Base-by-base conservation (phyloP, 768 basidiomycete genomes). In the Phylloporus sp. region DNA sequence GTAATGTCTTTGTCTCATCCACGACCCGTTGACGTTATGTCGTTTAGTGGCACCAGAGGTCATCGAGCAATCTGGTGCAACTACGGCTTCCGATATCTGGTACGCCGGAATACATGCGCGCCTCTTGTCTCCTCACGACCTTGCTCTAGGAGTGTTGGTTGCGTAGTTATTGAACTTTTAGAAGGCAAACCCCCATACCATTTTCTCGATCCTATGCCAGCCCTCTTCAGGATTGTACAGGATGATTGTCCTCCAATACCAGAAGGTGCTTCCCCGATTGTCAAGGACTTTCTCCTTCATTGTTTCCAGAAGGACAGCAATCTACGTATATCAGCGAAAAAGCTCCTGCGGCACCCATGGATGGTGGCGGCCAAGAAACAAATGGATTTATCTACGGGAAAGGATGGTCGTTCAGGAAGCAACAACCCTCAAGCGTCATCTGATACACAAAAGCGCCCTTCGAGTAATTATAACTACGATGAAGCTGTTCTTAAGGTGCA, bases 261-360 rank as follows among this genome's bases (percentile, higher is more conserved):
- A 0, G 93, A 96, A 50, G 91, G 92, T 15, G 90, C 91, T 1
- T 92, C 90, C 9, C 90, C 93, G 0, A 87, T 94, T 50, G 94
- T 96, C 52, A 90, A 95, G 58, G 93, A 98, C 66, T 99, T 99
- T 59, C 74, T 98, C 13, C 88, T 90, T 57, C 92, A 96, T 49
- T 98, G 96, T 61, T 99, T 99, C 67, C 95, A 98, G 73, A 98
- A 98, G 68, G 95, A 98, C 61, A 82, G 82, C 53, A 95, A 97
- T 68, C 75, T 99, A 23, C 86, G 96, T 18, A 86, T 98, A 57
- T 86, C 89, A 1, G 96, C 95, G 6, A 88, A 87, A 69, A 97
- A 97, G 69, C 73, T 99, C 17, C 71, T 96, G 18, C 77, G 77
- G 58, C 96, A 99, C 60, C 90, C 93, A 20, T 99, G 96, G 96